Percentiles rank a stretch among this genome's conserved stretches.
Evolutionary conservation across 768 basidiomycete species (phyloP).

Genomic region (Pleurotus salmoneostramineus): DNA sequence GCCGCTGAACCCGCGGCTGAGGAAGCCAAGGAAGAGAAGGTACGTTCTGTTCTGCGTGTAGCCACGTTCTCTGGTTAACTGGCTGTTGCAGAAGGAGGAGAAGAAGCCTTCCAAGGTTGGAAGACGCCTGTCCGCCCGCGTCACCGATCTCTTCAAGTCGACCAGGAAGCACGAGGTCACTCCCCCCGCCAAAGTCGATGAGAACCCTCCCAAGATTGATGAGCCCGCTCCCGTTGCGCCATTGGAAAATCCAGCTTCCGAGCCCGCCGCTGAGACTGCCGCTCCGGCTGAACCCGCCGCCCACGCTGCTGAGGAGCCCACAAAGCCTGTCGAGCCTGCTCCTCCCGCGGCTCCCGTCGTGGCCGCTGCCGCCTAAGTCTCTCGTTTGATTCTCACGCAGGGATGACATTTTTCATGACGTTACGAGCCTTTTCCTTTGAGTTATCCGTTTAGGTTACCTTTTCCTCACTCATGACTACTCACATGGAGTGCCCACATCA

Average conservation of each 20-base stretch:
- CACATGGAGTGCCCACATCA: conserved; percentile 28
- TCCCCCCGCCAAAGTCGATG: conserved; percentile 79
- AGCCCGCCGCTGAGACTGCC: conserved; percentile 30
- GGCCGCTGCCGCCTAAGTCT: conserved; percentile 72
- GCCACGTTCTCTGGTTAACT: not conserved
- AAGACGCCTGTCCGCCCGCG: conserved; percentile 82
- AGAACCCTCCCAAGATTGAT: conserved; percentile 86
- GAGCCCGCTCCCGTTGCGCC: conserved; percentile 80
- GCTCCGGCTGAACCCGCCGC: conserved; percentile 27
- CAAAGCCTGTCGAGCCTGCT: conserved; percentile 41
- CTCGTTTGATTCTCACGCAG: not conserved
- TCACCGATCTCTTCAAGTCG: conserved; percentile 79
- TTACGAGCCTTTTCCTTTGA: conserved; percentile 27
- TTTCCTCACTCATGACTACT: conserved; percentile 33
- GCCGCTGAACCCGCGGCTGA: conserved; percentile 36
- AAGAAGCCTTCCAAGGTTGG: conserved; percentile 58
- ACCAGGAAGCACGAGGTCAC: conserved; percentile 59
- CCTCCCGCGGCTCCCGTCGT: conserved; percentile 54
- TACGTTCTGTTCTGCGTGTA: conserved; percentile 23
- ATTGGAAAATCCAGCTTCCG: conserved; percentile 72
- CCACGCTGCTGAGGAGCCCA: conserved; percentile 25
- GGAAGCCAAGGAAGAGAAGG: conserved; percentile 62
- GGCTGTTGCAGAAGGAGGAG: conserved; percentile 42
- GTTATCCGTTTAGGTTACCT: conserved; percentile 26
- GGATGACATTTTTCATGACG: conserved; percentile 25